Percentiles rank a stretch among this genome's conserved stretches.
These are phyloP conservation scores for Santalum album DNA, from an alignment of 164 flowering plant species.

Conservation along the genomic window DNA sequence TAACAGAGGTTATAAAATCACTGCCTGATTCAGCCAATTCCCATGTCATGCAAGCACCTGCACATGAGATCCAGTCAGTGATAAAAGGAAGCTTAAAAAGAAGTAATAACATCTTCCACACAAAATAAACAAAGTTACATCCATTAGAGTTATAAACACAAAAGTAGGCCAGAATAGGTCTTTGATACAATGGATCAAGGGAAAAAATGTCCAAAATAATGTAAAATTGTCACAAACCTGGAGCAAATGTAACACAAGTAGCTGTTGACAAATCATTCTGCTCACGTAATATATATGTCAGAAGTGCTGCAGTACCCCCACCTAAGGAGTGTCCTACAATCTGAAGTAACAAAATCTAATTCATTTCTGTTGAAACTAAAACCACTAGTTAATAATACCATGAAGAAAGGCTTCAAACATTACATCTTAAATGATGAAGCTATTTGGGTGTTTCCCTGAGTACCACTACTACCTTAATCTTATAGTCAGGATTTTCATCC, in stretches of 20 bases:
- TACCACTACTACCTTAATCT: conserved; percentile 46
- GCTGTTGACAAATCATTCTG: conserved; percentile 64
- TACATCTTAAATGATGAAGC: too few relatives aligned
- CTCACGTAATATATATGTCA: conserved; percentile 82
- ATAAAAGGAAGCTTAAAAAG: not conserved
- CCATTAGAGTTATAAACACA: not conserved
- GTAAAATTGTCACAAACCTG: conserved; percentile 45
- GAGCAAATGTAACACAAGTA: conserved; percentile 93
- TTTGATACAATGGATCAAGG: not conserved
- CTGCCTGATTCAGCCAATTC: conserved; percentile 97
- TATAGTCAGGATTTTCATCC: conserved; percentile 53
- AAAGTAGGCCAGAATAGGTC: not conserved
- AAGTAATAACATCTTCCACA: not conserved
- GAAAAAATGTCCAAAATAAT: not conserved
- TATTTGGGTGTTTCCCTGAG: too few relatives aligned
- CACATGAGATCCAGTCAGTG: not conserved
- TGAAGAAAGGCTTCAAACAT: too few relatives aligned
- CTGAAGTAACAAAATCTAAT: conserved; percentile 24
- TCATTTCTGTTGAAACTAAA: not conserved
- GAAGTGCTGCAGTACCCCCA: conserved; percentile 96
- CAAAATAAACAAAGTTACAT: not conserved
- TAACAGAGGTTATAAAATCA: conserved; percentile 69
- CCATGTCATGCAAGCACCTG: conserved; percentile 99
- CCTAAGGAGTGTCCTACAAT: conserved; percentile 97
- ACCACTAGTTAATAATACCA: too few relatives aligned